Evolutionary conservation across 305 asterid species (phyloP).

Genomic region (Ruellia speciosa): DNA sequence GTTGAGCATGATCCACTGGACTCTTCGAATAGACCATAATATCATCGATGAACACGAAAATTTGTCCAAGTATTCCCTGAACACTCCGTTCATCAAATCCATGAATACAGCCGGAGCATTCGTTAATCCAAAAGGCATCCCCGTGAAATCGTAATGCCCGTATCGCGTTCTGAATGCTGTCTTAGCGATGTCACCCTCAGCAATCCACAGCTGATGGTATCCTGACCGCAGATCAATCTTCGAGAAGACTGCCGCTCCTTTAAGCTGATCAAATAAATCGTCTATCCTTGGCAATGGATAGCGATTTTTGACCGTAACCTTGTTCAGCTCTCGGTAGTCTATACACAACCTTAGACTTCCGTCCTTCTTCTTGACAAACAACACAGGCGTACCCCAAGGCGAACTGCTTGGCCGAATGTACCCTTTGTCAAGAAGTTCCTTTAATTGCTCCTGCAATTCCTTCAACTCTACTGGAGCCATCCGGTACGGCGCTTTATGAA

Average conservation of each 20-base stretch:
- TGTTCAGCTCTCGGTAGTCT: background rate
- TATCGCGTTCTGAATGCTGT: background rate
- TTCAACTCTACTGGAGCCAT: no score
- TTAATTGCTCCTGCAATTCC: background rate
- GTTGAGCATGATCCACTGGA: background rate
- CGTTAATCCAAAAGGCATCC: background rate
- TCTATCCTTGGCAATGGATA: conserved; percentile 6
- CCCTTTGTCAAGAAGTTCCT: no score
- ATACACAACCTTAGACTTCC: no score
- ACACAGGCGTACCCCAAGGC: no score
- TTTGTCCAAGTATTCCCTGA: background rate
- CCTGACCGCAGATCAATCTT: background rate
- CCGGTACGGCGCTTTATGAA: background rate
- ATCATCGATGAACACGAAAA: background rate
- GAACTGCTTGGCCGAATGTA: no score
- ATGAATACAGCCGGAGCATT: conserved; percentile 1
- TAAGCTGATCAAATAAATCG: background rate
- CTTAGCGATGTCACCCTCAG: background rate
- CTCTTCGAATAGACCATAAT: background rate
- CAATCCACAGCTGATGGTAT: background rate
- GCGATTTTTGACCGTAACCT: background rate
- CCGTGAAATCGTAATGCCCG: background rate
- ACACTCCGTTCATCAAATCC: background rate
- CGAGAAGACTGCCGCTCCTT: background rate
- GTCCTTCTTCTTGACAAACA: no score